Conservation (phyloP, 164 flowering plant species). For the Nelumbo lutea region DNA sequence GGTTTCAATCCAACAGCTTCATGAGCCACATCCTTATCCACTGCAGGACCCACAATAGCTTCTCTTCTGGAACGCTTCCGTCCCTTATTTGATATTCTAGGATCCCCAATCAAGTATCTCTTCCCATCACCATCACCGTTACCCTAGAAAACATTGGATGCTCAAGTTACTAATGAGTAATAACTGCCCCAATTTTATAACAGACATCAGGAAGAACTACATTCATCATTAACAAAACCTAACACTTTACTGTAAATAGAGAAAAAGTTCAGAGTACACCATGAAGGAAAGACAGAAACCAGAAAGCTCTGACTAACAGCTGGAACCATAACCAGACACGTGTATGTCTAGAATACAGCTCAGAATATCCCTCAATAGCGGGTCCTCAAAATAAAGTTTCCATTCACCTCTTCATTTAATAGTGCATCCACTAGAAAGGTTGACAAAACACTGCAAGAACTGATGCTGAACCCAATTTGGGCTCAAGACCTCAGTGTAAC, state of each 20-base stretch:
- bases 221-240: background rate
- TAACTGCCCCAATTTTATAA: background rate
- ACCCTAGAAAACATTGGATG: slow-evolving; percentile 24
- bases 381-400: too few species aligned
- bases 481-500: background rate
- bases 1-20: slow-evolving; percentile 90
- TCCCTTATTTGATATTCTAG: slow-evolving; percentile 14
- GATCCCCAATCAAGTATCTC: slow-evolving; percentile 9
- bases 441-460: too few species aligned
- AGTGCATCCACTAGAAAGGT: too few species aligned
- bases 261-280: too few species aligned
- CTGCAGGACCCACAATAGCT: slow-evolving; percentile 84
- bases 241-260: too few species aligned
- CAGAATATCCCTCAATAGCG: too few species aligned
- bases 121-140: slow-evolving; percentile 29
- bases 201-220: background rate
- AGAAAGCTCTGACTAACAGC: too few species aligned
- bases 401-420: too few species aligned
- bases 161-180: background rate
- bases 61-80: slow-evolving; percentile 59
- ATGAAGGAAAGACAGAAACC: too few species aligned
- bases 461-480: background rate
- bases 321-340: too few species aligned
- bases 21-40: slow-evolving; percentile 83
- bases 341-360: too few species aligned